Conservation (phyloP, 768 basidiomycete species). For the Chalciporus chontae region DNA sequence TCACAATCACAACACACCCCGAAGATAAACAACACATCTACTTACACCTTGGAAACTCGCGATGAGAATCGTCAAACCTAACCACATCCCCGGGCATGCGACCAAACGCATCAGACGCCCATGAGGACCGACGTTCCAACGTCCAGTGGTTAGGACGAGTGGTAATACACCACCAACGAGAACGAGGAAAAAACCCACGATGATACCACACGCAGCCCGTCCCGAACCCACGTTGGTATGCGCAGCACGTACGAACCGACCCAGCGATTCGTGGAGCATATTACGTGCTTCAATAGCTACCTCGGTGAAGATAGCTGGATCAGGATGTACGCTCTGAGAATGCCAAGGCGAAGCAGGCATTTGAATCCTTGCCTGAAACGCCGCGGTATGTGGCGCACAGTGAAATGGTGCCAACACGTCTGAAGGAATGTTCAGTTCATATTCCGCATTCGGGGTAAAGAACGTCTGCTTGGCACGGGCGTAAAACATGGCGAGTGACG, state of each 20-base stretch:
- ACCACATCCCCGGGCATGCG: conserved; percentile 67
- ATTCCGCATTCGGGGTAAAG: conserved; percentile 65
- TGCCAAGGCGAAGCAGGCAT: conserved; percentile 19
- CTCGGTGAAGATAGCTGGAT: conserved; percentile 60
- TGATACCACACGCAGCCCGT: conserved; percentile 65
- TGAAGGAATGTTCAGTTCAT: conserved; percentile 69
- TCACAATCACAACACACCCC: background rate
- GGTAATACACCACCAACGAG: conserved; percentile 48
- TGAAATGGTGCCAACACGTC: conserved; percentile 62
- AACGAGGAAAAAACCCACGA: conserved; percentile 53
- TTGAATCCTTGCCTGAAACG: conserved; percentile 3
- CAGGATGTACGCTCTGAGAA: conserved; percentile 46
- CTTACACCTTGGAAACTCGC: conserved; percentile 65
- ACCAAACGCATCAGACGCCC: conserved; percentile 53
- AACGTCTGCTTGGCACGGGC: conserved; percentile 79
- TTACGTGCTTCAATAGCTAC: conserved; percentile 54
- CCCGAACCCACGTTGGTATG: conserved; percentile 67
- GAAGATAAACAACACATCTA: background rate
- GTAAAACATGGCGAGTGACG: conserved; percentile 70
- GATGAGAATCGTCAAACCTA: conserved; percentile 60
- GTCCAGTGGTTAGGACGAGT: conserved; percentile 44
- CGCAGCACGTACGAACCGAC: conserved; percentile 64
- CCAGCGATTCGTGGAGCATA: conserved; percentile 61
- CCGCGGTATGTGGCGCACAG: conserved; percentile 34
- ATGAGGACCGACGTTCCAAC: conserved; percentile 31